A percentile compares a stretch with the other conserved stretches of the same genome.
These are phyloP conservation scores for Lachnellula hyalina DNA, from an alignment of 2,329 filamentous ascomycete species.

Conservation along the genomic window DNA sequence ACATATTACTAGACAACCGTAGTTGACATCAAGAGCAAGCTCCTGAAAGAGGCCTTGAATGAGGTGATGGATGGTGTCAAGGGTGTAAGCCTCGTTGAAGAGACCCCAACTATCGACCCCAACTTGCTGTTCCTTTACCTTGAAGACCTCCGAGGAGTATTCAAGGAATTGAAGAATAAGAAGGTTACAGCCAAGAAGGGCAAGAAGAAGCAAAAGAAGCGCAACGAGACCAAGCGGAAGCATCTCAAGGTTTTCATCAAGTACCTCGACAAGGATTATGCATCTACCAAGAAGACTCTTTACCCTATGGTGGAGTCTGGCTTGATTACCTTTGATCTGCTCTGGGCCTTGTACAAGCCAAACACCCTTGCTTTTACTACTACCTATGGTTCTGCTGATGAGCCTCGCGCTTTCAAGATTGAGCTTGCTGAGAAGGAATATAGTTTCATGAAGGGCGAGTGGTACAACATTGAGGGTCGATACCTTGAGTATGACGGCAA, in stretches of 20 bases:
- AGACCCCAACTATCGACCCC: constrained; percentile 67
- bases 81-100: constrained; percentile 73
- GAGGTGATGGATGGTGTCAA: constrained; percentile 73
- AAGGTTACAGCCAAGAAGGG: constrained; percentile 47
- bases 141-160: constrained; percentile 63
- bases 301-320: constrained; percentile 76
- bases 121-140: constrained; percentile 70
- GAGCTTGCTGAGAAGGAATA: constrained; percentile 67
- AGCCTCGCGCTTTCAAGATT: constrained; percentile 78
- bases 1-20: constrained; percentile 43
- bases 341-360: constrained; percentile 88
- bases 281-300: constrained; percentile 70
- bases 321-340: constrained; percentile 80
- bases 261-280: constrained; percentile 79
- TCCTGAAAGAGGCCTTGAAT: constrained; percentile 64
- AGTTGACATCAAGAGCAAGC: constrained; percentile 81
- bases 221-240: constrained; percentile 51
- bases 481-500: constrained; percentile 91
- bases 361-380: constrained; percentile 73
- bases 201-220: constrained; percentile 56
- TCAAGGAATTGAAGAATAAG: constrained; percentile 59
- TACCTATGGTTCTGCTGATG: constrained; percentile 70
- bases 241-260: constrained; percentile 69
- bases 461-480: constrained; percentile 69
- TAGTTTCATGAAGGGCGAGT: constrained; percentile 66